phyloP scores from a whole-genome alignment of 805 yeast genomes.

The Scheffersomyces lignosus region DNA sequence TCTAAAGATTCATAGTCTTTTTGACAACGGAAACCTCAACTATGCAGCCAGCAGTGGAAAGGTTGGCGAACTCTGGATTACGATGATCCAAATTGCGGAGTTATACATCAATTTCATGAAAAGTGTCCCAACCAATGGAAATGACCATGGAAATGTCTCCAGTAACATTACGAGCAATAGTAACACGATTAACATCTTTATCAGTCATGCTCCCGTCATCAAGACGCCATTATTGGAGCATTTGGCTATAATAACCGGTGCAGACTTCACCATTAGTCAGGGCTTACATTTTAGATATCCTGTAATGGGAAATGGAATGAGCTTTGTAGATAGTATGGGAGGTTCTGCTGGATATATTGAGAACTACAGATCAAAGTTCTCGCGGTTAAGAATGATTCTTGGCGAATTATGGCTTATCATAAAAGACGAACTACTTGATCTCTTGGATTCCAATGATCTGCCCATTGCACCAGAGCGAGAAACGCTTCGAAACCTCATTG shows the following conservation, averaged over 20 bases:
- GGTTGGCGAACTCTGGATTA: constrained; percentile 70
- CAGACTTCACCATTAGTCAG: constrained; percentile 73
- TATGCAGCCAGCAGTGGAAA: constrained; percentile 21
- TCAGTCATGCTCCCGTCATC: constrained; percentile 70
- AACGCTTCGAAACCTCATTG: constrained; percentile 46
- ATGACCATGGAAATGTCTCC: constrained; percentile 1
- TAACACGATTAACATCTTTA: constrained; percentile 57
- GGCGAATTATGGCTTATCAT: constrained; percentile 65
- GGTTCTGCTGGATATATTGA: constrained; percentile 45
- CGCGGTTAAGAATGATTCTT: constrained; percentile 58
- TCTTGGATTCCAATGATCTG: constrained; percentile 24
- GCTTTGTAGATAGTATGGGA: constrained; percentile 54
- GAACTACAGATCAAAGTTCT: constrained; percentile 60
- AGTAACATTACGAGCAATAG: neutral
- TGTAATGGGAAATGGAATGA: constrained; percentile 66
- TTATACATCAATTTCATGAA: constrained; percentile 30
- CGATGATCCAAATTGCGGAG: constrained; percentile 69
- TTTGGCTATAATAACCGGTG: constrained; percentile 61
- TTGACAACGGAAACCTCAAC: constrained; percentile 43
- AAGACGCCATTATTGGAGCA: constrained; percentile 70
- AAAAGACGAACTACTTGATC: constrained; percentile 48
- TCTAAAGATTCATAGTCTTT: constrained; percentile 61
- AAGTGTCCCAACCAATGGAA: neutral
- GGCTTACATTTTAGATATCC: constrained; percentile 72
- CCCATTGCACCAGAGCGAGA: neutral